Evolutionary conservation across 2,329 filamentous ascomycete genomes (phyloP).

Genomic region (Thelonectria blattea): DNA sequence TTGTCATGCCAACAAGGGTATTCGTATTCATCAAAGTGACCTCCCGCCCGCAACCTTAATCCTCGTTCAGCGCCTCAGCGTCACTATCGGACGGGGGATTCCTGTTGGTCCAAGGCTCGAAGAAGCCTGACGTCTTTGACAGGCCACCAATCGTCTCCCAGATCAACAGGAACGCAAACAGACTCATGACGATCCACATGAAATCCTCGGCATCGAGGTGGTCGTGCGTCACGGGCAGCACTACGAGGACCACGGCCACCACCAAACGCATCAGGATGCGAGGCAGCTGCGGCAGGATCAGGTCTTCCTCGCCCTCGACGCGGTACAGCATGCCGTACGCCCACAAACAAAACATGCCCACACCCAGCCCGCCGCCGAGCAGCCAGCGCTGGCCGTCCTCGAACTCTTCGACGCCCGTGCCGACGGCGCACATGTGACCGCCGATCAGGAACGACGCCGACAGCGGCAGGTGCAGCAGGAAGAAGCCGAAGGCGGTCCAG

Average conservation of each 20-base stretch:
- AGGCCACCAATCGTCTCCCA: conserved; percentile 52
- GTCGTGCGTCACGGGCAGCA: conserved; percentile 45
- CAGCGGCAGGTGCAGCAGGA: conserved; percentile 52
- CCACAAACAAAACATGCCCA: conserved; percentile 53
- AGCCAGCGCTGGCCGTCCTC: conserved; percentile 54
- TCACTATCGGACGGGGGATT: conserved; percentile 38
- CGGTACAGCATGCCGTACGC: conserved; percentile 49
- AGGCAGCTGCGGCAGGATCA: conserved; percentile 43
- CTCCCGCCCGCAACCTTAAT: neutral
- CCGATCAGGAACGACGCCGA: conserved; percentile 54
- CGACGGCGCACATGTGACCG: conserved; percentile 52
- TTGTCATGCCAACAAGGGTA: conserved; percentile 7
- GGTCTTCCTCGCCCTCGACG: conserved; percentile 44
- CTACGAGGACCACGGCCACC: conserved; percentile 40
- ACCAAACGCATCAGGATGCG: conserved; percentile 45
- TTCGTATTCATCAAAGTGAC: neutral
- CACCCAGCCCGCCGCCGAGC: conserved; percentile 52
- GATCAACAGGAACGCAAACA: conserved; percentile 49
- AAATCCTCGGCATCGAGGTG: conserved; percentile 43
- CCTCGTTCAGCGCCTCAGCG: conserved; percentile 16
- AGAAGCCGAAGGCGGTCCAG: conserved; percentile 52
- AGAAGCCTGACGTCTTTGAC: conserved; percentile 38
- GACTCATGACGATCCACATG: conserved; percentile 50
- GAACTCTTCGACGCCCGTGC: conserved; percentile 46
- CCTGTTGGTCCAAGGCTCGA: conserved; percentile 43